These are phyloP conservation scores for Microdochium nivale DNA, from an alignment of 2,329 filamentous ascomycete species.

Conservation along the genomic window DNA sequence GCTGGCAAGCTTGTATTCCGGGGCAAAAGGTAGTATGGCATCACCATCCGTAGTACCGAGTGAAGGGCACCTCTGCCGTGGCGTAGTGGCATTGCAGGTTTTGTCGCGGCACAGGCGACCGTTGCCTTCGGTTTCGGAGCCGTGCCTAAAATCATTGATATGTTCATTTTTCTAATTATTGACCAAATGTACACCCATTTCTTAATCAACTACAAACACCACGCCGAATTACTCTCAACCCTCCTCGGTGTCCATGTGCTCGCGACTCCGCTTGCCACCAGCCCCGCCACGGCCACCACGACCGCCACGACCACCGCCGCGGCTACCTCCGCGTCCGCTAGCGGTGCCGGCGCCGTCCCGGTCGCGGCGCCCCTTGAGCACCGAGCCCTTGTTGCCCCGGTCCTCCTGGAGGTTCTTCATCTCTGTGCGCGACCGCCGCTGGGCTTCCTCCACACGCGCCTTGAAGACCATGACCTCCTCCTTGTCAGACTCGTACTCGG, in stretches of 20 bases:
- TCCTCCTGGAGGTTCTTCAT: constrained; percentile 75
- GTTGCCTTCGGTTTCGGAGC: too few relatives aligned
- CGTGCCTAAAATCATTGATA: too few relatives aligned
- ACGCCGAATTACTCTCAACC: constrained; percentile 36
- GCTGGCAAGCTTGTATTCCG: too few relatives aligned
- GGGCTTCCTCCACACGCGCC: constrained; percentile 71
- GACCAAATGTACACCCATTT: too few relatives aligned
- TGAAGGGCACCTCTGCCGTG: too few relatives aligned
- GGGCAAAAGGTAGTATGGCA: too few relatives aligned
- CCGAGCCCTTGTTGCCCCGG: constrained; percentile 45
- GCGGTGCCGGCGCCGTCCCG: constrained; percentile 24
- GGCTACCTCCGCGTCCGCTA: not conserved
- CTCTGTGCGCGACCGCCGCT: constrained; percentile 67
- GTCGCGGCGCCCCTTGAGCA: constrained; percentile 33
- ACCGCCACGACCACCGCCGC: not conserved
- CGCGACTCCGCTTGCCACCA: constrained; percentile 29
- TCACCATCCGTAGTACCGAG: too few relatives aligned
- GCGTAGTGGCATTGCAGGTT: too few relatives aligned
- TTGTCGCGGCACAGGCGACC: too few relatives aligned
- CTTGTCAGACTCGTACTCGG: constrained; percentile 61
- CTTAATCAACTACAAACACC: too few relatives aligned
- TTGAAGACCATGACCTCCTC: constrained; percentile 82
- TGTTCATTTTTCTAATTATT: too few relatives aligned
- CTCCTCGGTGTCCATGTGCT: constrained; percentile 71
- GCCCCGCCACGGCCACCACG: not conserved